Evolutionary conservation across 1,284 basidiomycete genomes (phyloP).

Genomic region (Ceratobasidium sp.): DNA sequence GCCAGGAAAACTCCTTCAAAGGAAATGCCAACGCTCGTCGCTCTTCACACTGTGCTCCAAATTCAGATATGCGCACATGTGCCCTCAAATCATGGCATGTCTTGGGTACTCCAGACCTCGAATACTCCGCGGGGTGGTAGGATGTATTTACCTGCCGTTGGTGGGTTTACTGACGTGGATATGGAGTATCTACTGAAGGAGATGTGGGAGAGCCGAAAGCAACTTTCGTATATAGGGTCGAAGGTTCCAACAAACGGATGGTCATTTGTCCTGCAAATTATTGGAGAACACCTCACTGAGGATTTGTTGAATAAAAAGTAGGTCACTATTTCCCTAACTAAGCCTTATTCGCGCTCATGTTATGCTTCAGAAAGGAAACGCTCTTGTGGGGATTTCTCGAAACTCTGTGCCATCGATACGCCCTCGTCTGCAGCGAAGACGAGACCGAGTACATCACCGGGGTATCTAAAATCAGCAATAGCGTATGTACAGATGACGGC

Average conservation of each 20-base stretch:
- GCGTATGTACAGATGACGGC: background rate
- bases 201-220: conserved; percentile 11
- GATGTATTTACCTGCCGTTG: background rate
- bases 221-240: conserved; percentile 11
- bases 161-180: conserved; percentile 6
- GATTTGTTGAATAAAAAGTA: background rate
- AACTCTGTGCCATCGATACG: conserved; percentile 15
- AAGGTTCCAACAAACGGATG: background rate
- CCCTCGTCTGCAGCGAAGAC: background rate
- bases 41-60: background rate
- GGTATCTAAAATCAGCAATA: background rate
- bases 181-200: background rate
- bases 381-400: conserved; percentile 1
- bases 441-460: background rate
- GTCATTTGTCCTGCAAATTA: background rate
- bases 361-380: background rate
- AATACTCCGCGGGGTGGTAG: background rate
- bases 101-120: background rate
- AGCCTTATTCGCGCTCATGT: background rate
- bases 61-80: background rate
- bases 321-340: background rate
- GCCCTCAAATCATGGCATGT: background rate
- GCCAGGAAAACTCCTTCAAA: background rate
- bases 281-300: background rate
- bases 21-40: background rate